phyloP scores from a whole-genome alignment of 805 yeast genomes.

The Starmerella apis region DNA sequence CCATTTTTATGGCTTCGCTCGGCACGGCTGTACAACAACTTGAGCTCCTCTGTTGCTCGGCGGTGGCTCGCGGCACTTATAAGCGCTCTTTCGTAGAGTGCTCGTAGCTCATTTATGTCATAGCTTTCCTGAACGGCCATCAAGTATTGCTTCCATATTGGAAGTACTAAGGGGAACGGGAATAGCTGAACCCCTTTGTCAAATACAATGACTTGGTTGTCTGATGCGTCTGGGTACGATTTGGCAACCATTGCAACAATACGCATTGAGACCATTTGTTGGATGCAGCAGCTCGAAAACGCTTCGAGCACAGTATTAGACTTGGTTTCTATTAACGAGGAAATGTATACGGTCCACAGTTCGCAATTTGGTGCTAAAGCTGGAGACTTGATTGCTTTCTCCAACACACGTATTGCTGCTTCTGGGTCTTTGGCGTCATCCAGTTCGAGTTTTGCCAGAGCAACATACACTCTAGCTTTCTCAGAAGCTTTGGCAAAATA shows the following conservation, averaged over 20 bases:
- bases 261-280: constrained; percentile 11
- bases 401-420: constrained; percentile 3
- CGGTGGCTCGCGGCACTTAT: background rate
- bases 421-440: background rate
- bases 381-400: background rate
- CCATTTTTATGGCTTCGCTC: constrained; percentile 10
- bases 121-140: background rate
- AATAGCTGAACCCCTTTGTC: constrained; percentile 16
- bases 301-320: constrained; percentile 8
- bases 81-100: constrained; percentile 9
- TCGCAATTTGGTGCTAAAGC: background rate
- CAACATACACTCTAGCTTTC: constrained; percentile 3
- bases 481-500: background rate
- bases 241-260: constrained; percentile 11
- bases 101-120: constrained; percentile 1
- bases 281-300: constrained; percentile 14
- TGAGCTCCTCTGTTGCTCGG: constrained; percentile 14
- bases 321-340: constrained; percentile 4
- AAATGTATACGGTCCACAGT: constrained; percentile 16
- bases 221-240: constrained; percentile 7
- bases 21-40: constrained; percentile 7
- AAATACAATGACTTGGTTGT: constrained; percentile 13
- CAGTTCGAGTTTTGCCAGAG: constrained; percentile 9
- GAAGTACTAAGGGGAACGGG: constrained; percentile 10
- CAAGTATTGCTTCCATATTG: constrained; percentile 17